phyloP scores from a whole-genome alignment of 768 basidiomycete species.

The Leucocoprinus birnbaumii region DNA sequence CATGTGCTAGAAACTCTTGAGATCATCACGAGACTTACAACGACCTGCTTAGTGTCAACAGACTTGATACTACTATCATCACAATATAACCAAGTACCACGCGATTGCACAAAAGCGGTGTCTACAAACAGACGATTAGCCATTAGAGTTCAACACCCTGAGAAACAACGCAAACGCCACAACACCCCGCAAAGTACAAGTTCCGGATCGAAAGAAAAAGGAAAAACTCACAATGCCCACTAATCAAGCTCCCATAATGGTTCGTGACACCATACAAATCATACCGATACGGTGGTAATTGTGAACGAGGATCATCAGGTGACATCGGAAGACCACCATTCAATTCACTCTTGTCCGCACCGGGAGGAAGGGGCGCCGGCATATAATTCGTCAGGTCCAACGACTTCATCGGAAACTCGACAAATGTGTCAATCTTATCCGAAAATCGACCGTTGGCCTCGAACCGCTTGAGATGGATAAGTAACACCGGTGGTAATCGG shows the following conservation, averaged over 20 bases:
- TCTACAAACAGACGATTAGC: constrained; percentile 44
- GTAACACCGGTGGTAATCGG: constrained; percentile 87
- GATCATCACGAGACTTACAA: constrained; percentile 47
- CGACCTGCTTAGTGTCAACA: constrained; percentile 76
- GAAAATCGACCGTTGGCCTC: constrained; percentile 89
- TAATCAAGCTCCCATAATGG: constrained; percentile 91
- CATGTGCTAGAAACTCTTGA: background rate
- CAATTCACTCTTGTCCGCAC: constrained; percentile 48
- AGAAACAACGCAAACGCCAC: background rate
- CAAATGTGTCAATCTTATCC: constrained; percentile 93
- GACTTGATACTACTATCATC: constrained; percentile 87
- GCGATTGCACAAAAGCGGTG: constrained; percentile 87
- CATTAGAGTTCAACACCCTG: background rate
- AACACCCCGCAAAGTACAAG: no score
- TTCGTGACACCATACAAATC: constrained; percentile 96
- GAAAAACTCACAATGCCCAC: constrained; percentile 83
- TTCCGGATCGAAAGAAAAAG: background rate
- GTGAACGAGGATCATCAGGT: constrained; percentile 71
- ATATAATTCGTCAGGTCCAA: constrained; percentile 77
- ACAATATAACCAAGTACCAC: constrained; percentile 89
- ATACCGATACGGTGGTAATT: constrained; percentile 88
- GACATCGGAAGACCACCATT: constrained; percentile 41
- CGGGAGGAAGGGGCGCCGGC: constrained; percentile 74
- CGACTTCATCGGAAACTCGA: constrained; percentile 78
- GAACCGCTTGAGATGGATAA: constrained; percentile 93